Percentiles rank a stretch among this genome's conserved stretches.
phyloP scores from a whole-genome alignment of 352 stramenopile genomes.

The Globisporangium recalcitrans region DNA sequence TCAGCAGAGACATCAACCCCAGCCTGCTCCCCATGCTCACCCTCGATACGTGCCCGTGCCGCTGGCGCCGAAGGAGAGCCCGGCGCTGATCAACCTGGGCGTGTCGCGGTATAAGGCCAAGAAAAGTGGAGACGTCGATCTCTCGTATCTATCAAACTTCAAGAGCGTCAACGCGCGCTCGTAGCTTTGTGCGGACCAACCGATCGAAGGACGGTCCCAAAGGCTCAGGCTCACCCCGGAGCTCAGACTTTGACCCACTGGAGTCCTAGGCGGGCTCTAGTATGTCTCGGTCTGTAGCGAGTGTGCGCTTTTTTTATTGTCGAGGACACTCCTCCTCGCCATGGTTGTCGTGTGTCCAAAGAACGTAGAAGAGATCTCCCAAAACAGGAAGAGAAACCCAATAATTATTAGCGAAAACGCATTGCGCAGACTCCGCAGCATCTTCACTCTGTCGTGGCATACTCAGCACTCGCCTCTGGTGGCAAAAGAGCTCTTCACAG shows the following conservation, averaged over 20 bases:
- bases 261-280: no score
- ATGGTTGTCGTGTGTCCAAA: no score
- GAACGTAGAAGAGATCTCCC: neutral
- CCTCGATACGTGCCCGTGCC: neutral
- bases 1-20: no score
- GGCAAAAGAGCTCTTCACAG: neutral
- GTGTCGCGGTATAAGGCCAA: slow-evolving; percentile 8
- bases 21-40: neutral
- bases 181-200: neutral
- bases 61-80: neutral
- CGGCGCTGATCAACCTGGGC: slow-evolving; percentile 13
- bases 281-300: neutral
- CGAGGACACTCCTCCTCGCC: no score
- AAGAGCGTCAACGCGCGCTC: slow-evolving; percentile 10
- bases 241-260: neutral
- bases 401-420: neutral
- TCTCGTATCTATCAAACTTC: slow-evolving; percentile 18
- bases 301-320: neutral
- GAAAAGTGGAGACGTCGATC: slow-evolving; percentile 5
- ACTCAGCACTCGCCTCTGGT: no score
- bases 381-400: neutral
- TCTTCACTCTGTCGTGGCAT: neutral
- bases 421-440: no score
- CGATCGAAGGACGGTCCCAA: slow-evolving; percentile 5
- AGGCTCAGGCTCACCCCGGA: neutral